phyloP scores from a whole-genome alignment of 192 early-diverging fungal genomes.

The Podila minutissima region DNA sequence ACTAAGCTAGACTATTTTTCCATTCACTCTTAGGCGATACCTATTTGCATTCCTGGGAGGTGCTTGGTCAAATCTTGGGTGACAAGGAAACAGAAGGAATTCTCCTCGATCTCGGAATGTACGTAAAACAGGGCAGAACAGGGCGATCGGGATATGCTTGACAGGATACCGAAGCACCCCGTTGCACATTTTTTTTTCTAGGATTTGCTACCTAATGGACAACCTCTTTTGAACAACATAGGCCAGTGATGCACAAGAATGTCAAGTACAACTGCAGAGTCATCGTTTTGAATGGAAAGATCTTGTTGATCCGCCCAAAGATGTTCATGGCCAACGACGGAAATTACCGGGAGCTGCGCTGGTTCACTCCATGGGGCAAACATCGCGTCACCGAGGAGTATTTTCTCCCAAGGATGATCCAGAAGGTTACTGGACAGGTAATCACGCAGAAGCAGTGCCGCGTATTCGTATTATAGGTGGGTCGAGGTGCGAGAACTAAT shows the following conservation, averaged over 20 bases:
- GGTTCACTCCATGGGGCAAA: conserved; percentile 91
- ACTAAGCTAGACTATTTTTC: neutral
- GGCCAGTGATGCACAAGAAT: conserved; percentile 91
- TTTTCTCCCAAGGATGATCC: conserved; percentile 83
- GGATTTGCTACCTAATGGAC: neutral
- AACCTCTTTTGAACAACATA: conserved; percentile 22
- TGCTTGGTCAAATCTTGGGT: conserved; percentile 77
- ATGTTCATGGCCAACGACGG: conserved; percentile 96
- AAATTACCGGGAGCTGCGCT: conserved; percentile 96
- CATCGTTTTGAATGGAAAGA: conserved; percentile 78
- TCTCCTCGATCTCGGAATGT: conserved; percentile 96
- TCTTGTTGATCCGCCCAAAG: conserved; percentile 97
- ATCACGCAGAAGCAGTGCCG: neutral
- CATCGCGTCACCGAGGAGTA: conserved; percentile 74
- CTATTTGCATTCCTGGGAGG: conserved; percentile 94
- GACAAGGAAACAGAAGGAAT: conserved; percentile 77
- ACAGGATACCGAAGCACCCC: no score
- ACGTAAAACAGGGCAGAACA: neutral
- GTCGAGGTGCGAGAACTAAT: neutral
- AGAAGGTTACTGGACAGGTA: conserved; percentile 81
- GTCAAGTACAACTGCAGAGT: conserved; percentile 98
- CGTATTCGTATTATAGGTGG: neutral
- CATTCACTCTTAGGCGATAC: conserved; percentile 78
- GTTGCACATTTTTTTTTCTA: conserved; percentile 2
- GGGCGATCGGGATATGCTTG: no score